These are phyloP conservation scores for Leptographium flavum DNA, from an alignment of 2,329 filamentous ascomycete species.

Conservation along the genomic window DNA sequence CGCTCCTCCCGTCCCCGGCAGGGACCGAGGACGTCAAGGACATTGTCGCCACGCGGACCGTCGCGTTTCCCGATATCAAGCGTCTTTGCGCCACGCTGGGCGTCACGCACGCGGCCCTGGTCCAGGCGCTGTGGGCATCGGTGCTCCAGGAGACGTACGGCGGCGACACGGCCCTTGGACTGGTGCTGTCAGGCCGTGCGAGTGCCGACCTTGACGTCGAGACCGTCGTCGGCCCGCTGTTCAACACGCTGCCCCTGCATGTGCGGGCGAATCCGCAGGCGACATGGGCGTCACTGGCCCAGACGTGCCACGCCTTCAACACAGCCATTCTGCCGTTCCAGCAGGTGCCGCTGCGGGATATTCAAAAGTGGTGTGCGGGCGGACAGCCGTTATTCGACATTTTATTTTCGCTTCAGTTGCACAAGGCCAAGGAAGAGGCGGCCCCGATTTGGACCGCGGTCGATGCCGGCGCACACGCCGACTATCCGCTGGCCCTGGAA, in stretches of 20 bases:
- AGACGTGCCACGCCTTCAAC: constrained; percentile 57
- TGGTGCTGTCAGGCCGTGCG: constrained; percentile 66
- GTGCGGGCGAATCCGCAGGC: constrained; percentile 6
- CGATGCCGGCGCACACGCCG: constrained; percentile 34
- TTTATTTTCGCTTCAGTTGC: constrained; percentile 68
- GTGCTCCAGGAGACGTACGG: constrained; percentile 39
- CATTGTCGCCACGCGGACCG: constrained; percentile 13
- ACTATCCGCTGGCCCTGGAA: constrained; percentile 71
- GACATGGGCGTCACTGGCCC: constrained; percentile 48
- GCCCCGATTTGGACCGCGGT: constrained; percentile 43
- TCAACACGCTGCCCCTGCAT: constrained; percentile 75
- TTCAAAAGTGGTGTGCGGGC: constrained; percentile 62
- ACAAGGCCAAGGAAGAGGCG: constrained; percentile 4
- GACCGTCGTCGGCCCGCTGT: constrained; percentile 62
- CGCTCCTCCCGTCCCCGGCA: constrained; percentile 7
- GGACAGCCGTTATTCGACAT: constrained; percentile 57
- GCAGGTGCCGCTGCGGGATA: constrained; percentile 62
- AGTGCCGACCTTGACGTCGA: constrained; percentile 57
- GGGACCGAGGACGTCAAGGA: not conserved
- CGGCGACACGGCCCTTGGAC: constrained; percentile 44
- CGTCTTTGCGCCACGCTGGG: constrained; percentile 41
- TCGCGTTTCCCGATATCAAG: constrained; percentile 32
- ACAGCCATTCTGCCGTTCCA: constrained; percentile 56
- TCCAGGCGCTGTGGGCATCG: constrained; percentile 61
- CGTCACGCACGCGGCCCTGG: constrained; percentile 64